These are phyloP conservation scores for Syzygium grande DNA, from an alignment of 345 rosid genomes.

Conservation along the genomic window DNA sequence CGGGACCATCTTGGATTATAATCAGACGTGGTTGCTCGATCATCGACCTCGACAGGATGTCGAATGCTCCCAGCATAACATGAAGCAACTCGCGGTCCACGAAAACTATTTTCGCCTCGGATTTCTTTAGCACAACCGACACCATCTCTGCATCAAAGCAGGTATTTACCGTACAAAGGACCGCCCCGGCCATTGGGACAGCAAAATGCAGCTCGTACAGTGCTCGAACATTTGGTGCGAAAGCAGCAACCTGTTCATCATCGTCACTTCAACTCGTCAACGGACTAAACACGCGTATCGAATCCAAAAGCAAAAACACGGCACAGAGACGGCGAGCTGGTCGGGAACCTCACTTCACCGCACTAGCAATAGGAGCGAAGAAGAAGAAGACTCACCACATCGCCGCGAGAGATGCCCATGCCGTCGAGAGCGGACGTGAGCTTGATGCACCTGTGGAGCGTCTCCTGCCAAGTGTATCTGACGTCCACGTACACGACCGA, in stretches of 20 bases:
- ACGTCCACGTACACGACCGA: conserved; percentile 39
- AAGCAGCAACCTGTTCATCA: conserved; percentile 39
- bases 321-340: no score
- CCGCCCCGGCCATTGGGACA: conserved; percentile 58
- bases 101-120: conserved; percentile 37
- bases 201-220: conserved; percentile 58
- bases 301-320: no score
- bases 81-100: conserved; percentile 37
- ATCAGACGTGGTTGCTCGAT: conserved; percentile 29
- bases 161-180: conserved; percentile 42
- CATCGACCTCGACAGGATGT: conserved; percentile 17
- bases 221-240: conserved; percentile 52
- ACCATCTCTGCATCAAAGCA: conserved; percentile 43
- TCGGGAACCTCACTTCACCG: no score
- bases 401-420: conserved; percentile 32
- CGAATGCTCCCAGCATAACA: conserved; percentile 34
- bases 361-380: no score
- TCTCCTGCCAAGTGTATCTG: conserved; percentile 42
- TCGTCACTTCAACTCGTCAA: no score
- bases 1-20: conserved; percentile 17
- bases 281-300: no score
- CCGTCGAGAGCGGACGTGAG: conserved; percentile 45
- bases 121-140: conserved; percentile 33
- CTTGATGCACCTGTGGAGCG: conserved; percentile 39
- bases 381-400: conserved; percentile 23